phyloP scores from a whole-genome alignment of 345 rosid genomes.

The Acer negundo region DNA sequence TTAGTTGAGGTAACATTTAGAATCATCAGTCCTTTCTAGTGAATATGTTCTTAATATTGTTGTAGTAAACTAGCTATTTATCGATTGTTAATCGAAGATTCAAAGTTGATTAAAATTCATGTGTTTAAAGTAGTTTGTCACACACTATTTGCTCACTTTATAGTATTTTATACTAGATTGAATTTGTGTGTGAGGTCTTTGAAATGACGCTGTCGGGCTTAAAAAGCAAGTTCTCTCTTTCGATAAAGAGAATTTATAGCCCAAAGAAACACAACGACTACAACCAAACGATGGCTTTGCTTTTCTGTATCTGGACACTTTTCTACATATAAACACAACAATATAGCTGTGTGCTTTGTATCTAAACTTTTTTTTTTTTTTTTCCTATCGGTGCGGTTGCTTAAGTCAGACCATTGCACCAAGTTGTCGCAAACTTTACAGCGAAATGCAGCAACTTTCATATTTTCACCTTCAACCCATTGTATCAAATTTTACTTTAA shows the following conservation, averaged over 20 bases:
- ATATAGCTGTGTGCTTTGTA: no score
- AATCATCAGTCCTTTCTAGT: neutral
- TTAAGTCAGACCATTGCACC: no score
- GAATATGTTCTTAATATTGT: slow-evolving; percentile 9
- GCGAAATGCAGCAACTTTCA: no score
- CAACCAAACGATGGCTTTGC: no score
- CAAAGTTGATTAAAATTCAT: neutral
- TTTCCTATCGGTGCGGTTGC: no score
- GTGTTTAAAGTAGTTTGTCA: neutral
- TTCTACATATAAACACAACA: no score
- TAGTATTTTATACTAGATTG: neutral
- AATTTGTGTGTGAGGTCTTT: no score
- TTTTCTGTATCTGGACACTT: no score
- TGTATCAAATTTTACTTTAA: no score
- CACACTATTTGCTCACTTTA: neutral
- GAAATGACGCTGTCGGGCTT: neutral
- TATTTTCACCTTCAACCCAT: no score
- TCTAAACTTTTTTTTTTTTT: no score
- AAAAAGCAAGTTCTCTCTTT: neutral
- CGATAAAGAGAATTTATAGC: neutral
- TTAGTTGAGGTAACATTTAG: slow-evolving; percentile 3
- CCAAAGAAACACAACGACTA: neutral
- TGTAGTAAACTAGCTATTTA: neutral
- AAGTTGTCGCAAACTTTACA: no score
- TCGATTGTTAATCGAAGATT: slow-evolving; percentile 1